Evolutionary conservation across 768 basidiomycete genomes (phyloP).

Genomic region (Hirschioporus abietinus): DNA sequence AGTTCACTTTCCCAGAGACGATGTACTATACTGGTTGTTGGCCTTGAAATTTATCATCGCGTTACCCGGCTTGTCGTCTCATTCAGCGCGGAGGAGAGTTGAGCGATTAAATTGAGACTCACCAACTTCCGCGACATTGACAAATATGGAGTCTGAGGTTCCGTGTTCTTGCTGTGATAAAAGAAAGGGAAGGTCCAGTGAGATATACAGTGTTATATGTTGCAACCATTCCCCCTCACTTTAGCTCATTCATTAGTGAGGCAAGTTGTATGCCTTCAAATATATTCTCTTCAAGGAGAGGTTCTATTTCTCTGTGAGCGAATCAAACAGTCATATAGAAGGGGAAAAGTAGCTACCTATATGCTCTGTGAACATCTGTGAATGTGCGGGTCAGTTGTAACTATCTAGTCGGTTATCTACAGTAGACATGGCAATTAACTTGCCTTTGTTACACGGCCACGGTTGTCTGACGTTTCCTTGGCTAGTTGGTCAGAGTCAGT

Average conservation of each 20-base stretch:
- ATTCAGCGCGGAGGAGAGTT: neutral
- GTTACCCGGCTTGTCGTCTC: neutral
- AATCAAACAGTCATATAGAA: no score
- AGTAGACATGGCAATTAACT: neutral
- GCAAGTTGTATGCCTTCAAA: neutral
- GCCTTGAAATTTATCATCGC: neutral
- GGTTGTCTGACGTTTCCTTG: neutral
- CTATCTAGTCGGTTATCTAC: neutral
- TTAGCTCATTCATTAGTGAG: neutral
- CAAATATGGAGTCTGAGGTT: neutral
- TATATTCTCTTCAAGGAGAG: neutral
- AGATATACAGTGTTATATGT: neutral
- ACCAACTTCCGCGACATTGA: neutral
- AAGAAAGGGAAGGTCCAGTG: neutral
- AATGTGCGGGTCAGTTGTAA: neutral
- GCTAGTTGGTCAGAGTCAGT: neutral
- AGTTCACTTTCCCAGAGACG: neutral
- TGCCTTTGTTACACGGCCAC: neutral
- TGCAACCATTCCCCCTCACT: neutral
- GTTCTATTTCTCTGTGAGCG: neutral
- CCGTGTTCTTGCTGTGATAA: neutral
- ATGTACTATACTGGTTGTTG: neutral
- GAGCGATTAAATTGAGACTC: neutral
- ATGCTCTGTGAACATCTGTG: neutral
- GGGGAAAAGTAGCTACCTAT: no score